Evolutionary conservation across 78 protist genomes (phyloP).

Genomic region (Chrysochromulina parva): DNA sequence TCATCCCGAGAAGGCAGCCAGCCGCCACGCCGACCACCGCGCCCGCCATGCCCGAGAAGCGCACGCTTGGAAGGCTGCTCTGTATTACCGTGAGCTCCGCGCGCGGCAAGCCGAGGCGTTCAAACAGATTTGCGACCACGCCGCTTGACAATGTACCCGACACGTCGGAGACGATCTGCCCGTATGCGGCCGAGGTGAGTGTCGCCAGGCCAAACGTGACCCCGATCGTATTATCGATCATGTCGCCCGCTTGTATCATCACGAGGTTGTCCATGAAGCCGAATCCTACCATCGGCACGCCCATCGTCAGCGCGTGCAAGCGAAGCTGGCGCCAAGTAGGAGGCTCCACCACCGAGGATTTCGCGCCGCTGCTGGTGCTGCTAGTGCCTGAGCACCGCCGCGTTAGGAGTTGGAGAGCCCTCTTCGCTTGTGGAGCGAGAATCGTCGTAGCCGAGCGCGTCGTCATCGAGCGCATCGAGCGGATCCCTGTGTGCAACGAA

Average conservation of each 20-base stretch:
- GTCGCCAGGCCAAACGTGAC: slow-evolving; percentile 17
- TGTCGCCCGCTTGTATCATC: slow-evolving; percentile 1
- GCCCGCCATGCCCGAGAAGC: not conserved
- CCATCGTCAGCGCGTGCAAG: no score
- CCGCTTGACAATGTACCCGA: not conserved
- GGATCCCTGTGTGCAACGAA: no score
- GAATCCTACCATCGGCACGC: no score
- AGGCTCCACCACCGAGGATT: no score
- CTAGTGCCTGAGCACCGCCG: no score
- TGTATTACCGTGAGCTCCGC: not conserved
- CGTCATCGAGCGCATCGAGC: no score
- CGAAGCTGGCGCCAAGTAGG: no score
- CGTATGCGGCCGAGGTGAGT: slow-evolving; percentile 19
- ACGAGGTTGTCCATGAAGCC: no score
- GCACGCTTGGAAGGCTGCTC: not conserved
- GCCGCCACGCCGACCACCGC: slow-evolving; percentile 11
- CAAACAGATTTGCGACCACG: not conserved
- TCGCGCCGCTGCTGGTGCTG: no score
- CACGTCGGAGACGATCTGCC: slow-evolving; percentile 4
- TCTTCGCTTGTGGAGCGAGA: no score
- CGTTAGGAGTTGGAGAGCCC: no score
- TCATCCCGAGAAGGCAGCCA: slow-evolving; percentile 38
- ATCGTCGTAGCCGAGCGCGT: no score
- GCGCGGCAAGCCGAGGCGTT: not conserved
- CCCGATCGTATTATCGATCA: slow-evolving; percentile 24